Evolutionary conservation across 768 basidiomycete genomes (phyloP).

Genomic region (Psilocybe tampanensis): DNA sequence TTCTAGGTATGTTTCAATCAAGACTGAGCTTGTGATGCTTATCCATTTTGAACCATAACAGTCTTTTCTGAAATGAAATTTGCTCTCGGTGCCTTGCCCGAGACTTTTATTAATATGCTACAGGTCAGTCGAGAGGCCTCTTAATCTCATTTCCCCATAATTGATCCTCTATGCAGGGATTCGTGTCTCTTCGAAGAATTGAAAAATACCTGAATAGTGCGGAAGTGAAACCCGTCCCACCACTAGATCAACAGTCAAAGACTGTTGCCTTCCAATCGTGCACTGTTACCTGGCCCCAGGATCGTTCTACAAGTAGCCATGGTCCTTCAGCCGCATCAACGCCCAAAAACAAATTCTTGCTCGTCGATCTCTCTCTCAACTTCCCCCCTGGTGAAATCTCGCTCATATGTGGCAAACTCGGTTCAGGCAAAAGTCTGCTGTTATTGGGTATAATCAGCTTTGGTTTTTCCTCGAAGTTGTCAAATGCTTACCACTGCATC

Average conservation of each 20-base stretch:
- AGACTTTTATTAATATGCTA: slow-evolving; percentile 88
- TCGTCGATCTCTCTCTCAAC: slow-evolving; percentile 74
- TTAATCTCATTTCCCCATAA: slow-evolving; percentile 27
- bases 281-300: slow-evolving; percentile 90
- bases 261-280: slow-evolving; percentile 79
- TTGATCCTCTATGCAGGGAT: slow-evolving; percentile 42
- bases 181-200: slow-evolving; percentile 87
- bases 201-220: slow-evolving; percentile 82
- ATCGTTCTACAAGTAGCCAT: slow-evolving; percentile 57
- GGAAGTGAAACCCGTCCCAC: slow-evolving; percentile 52
- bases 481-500: not conserved
- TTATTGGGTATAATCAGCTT: slow-evolving; percentile 53
- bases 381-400: slow-evolving; percentile 83
- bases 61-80: slow-evolving; percentile 91
- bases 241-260: slow-evolving; percentile 43
- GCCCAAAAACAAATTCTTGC: slow-evolving; percentile 76
- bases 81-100: slow-evolving; percentile 84
- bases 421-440: slow-evolving; percentile 86
- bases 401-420: slow-evolving; percentile 87
- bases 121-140: slow-evolving; percentile 52
- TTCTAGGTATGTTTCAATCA: slow-evolving; percentile 46
- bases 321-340: slow-evolving; percentile 62
- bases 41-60: slow-evolving; percentile 18
- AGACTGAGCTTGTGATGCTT: slow-evolving; percentile 36
- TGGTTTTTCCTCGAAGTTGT: not conserved